Evolutionary conservation across 225 moss, liverwort and hornwort species (phyloP), one percentile per base, ranked within the genome.

Genomic region (Lunularia cruciata): DNA sequence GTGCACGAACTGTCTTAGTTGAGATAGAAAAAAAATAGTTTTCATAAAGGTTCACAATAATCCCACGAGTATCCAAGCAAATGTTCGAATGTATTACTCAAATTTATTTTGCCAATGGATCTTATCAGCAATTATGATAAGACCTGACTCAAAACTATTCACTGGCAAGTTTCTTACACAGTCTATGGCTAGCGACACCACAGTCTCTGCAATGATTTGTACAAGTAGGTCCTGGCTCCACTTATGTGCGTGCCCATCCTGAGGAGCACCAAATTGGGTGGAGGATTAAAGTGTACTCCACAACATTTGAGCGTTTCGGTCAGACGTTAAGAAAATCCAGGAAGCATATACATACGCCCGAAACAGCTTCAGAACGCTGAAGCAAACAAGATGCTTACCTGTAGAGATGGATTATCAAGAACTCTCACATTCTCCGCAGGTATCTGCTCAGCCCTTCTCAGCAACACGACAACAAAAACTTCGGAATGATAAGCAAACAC

Each of bases 371-470:
- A 51, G 20, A 54, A 47, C 15, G 6, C 0, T 14, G 12, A 26
- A 13, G 33, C 38, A 14, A 3, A 45, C 31, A 28, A 15, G 31
- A 32, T 27, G 2, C 71, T 72, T 72, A 80, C 80, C 52, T 80
- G 76, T n/a, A 81, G 37, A 43, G 71, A 65, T 46, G 77, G 77
- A 67, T 82, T 66, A 71, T 82, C 77, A 35, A 82, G 74, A 46
- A 82, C 67, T 71, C 34, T 48, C 8, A 82, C 74, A 18, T 77
- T 77, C 55, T 67, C 74, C 30, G 62, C 56, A 37, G 74, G 74
- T 26, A 82, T 73, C 76, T 81, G 80, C 53, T 57, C 72, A 80
- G 57, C 63, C 71, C 68, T 63, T 64, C 49, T 68, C 70, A 79
- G 52, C 74, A 67, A 64, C 48, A 53, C 65, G 62, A 71, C 43